Conservation (phyloP, 2,329 filamentous ascomycete species). For the Hypoxylon sp. region DNA sequence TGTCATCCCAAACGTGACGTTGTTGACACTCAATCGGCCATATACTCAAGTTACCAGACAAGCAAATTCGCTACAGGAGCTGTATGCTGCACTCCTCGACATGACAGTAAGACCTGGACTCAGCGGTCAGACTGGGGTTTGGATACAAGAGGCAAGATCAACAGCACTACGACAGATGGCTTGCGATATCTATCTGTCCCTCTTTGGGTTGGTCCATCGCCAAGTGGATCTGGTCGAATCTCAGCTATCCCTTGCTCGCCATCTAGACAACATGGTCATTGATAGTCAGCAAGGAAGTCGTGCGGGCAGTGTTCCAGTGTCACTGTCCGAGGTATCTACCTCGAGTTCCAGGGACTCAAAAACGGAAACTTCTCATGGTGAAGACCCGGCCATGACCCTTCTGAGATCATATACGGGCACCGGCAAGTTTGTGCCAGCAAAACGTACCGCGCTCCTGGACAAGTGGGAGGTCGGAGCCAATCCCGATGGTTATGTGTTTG, state of each 20-base stretch:
- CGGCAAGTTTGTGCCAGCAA: slow-evolving; percentile 47
- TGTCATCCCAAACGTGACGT: slow-evolving; percentile 41
- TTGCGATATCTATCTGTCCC: slow-evolving; percentile 52
- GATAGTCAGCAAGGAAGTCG: slow-evolving; percentile 49
- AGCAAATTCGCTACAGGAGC: slow-evolving; percentile 43
- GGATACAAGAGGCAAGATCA: slow-evolving; percentile 26
- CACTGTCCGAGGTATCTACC: slow-evolving; percentile 42
- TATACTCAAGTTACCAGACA: slow-evolving; percentile 30
- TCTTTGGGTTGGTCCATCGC: slow-evolving; percentile 46
- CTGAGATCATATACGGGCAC: slow-evolving; percentile 53
- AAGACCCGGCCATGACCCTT: slow-evolving; percentile 52
- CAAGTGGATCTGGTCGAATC: slow-evolving; percentile 24
- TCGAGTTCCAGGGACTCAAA: slow-evolving; percentile 40
- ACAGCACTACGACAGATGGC: slow-evolving; percentile 46
- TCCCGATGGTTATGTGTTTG: slow-evolving; percentile 50
- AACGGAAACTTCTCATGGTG: slow-evolving; percentile 35
- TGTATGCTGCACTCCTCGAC: slow-evolving; percentile 41
- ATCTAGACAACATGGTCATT: slow-evolving; percentile 45
- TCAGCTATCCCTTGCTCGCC: slow-evolving; percentile 24
- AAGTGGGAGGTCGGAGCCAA: slow-evolving; percentile 51
- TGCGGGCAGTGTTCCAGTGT: slow-evolving; percentile 42
- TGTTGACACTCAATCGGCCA: slow-evolving; percentile 43
- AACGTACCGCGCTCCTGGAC: slow-evolving; percentile 48
- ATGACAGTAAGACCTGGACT: slow-evolving; percentile 26
- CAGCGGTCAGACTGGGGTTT: slow-evolving; percentile 9